These are phyloP conservation scores for Dionaea muscipula DNA, from an alignment of 179 eudicot species.

Conservation along the genomic window DNA sequence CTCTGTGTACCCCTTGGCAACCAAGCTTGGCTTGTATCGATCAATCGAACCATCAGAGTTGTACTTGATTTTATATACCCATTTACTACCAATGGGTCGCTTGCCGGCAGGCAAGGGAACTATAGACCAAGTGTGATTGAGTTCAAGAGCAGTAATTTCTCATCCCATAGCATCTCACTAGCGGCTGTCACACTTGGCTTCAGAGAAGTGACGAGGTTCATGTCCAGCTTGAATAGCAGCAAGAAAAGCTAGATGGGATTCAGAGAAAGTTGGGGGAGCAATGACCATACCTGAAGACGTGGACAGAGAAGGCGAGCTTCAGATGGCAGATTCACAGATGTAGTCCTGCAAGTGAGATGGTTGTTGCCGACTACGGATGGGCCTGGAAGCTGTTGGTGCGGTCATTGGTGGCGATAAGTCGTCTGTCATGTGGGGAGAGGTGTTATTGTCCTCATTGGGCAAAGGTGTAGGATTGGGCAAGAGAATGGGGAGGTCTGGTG, in stretches of 20 bases:
- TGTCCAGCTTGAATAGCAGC: neutral
- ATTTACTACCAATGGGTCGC: constrained; percentile 2
- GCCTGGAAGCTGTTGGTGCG: no score
- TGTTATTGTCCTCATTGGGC: no score
- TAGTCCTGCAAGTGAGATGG: no score
- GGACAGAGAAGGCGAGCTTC: neutral
- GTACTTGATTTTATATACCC: constrained; percentile 7
- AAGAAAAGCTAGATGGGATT: neutral
- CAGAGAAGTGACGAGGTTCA: no score
- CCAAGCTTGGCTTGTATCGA: constrained; percentile 10
- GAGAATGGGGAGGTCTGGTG: no score
- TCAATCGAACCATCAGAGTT: constrained; percentile 4
- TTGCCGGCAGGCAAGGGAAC: neutral
- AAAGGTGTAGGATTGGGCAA: no score
- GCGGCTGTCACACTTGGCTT: neutral
- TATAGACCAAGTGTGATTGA: neutral
- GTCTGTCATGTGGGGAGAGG: no score
- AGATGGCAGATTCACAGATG: no score
- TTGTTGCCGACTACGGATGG: no score
- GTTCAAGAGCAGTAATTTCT: neutral
- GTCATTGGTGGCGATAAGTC: no score
- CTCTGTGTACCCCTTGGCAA: constrained; percentile 6
- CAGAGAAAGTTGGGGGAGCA: neutral
- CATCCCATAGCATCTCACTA: neutral
- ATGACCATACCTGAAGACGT: neutral